phyloP scores from a whole-genome alignment of 495 filamentous ascomycete species.

The Penicillium malachiteum region DNA sequence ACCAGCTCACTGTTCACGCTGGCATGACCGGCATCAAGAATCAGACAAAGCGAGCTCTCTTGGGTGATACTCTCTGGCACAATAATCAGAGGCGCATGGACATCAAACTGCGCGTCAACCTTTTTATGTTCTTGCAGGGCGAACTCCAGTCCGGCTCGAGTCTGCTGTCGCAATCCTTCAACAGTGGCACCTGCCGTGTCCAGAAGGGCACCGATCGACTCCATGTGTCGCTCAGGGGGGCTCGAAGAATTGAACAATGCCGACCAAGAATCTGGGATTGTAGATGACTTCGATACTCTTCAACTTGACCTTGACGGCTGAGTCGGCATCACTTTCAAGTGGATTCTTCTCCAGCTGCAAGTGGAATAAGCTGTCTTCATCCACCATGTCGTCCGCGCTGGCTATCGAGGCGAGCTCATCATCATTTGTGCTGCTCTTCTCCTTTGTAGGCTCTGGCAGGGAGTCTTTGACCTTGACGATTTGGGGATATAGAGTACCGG shows the following conservation, averaged over 20 bases:
- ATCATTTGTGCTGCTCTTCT: constrained; percentile 50
- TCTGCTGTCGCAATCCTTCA: constrained; percentile 90
- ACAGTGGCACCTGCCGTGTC: constrained; percentile 94
- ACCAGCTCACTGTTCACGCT: constrained; percentile 92
- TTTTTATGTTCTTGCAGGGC: constrained; percentile 97
- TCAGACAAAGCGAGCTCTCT: constrained; percentile 78
- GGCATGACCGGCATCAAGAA: constrained; percentile 93
- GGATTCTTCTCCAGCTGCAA: constrained; percentile 92
- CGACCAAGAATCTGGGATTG: constrained; percentile 88
- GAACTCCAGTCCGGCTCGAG: constrained; percentile 91
- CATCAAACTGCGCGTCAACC: constrained; percentile 90
- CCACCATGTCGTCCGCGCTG: constrained; percentile 51
- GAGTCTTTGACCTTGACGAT: constrained; percentile 94
- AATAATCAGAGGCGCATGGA: constrained; percentile 94
- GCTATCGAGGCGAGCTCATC: constrained; percentile 59
- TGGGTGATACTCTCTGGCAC: constrained; percentile 88
- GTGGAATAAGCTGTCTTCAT: constrained; percentile 82
- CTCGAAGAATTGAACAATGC: constrained; percentile 89
- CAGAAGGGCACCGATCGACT: constrained; percentile 90
- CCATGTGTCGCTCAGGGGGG: constrained; percentile 97
- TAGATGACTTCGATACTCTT: constrained; percentile 97
- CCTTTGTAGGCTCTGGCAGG: constrained; percentile 47
- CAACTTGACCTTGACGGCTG: constrained; percentile 83
- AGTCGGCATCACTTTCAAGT: constrained; percentile 85
- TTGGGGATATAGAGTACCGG: constrained; percentile 83